phyloP scores from a whole-genome alignment of 83 land plant genomes.

The Picea abies region DNA sequence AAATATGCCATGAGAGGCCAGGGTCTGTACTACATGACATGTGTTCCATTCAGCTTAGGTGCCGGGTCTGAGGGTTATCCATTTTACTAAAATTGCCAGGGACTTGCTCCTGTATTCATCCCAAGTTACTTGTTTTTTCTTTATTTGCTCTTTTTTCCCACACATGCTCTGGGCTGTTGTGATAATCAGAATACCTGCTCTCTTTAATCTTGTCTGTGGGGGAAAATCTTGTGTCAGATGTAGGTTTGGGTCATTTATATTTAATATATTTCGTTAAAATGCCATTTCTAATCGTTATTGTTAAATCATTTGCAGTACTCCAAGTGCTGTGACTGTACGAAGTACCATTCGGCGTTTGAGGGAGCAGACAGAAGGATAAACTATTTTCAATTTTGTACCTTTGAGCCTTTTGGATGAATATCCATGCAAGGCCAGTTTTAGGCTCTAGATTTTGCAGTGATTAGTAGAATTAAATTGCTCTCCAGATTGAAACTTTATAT shows the following conservation, averaged over 20 bases:
- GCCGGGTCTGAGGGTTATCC: not conserved
- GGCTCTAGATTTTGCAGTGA: no score
- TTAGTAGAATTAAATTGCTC: no score
- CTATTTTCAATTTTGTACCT: no score
- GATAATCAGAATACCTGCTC: no score
- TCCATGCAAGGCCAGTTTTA: no score
- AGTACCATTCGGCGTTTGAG: slow-evolving; percentile 86
- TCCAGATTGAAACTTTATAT: no score
- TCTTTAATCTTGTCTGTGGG: not conserved
- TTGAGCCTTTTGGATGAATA: no score
- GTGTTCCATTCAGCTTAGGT: not conserved
- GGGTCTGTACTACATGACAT: not conserved
- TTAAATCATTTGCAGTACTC: slow-evolving; percentile 51
- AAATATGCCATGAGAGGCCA: not conserved
- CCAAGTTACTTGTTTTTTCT: not conserved
- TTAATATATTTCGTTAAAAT: no score
- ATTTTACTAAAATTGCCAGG: not conserved
- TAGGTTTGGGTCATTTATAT: no score
- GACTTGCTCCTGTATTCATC: no score
- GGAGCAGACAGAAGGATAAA: slow-evolving; percentile 71
- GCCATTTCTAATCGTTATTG: not conserved
- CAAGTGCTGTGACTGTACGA: slow-evolving; percentile 85
- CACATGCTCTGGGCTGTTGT: not conserved
- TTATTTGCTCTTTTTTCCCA: not conserved
- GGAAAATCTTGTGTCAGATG: no score